Percentiles rank a stretch among this genome's conserved stretches.
Conservation (phyloP, 164 flowering plant species). For the Piper betle region DNA sequence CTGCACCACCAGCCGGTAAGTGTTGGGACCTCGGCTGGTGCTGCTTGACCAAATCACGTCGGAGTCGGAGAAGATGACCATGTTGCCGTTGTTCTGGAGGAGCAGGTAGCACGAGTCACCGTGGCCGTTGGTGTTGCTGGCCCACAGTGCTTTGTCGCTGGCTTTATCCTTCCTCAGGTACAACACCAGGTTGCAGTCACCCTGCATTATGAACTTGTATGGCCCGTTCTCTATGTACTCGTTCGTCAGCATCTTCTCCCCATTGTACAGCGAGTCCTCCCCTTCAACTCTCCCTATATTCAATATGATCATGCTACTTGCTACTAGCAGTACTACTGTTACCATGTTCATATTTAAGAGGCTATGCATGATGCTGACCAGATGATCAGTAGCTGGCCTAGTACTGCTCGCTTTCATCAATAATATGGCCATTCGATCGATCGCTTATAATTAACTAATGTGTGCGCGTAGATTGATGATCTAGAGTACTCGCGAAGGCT, state of each 20-base stretch:
- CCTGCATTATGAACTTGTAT: constrained; percentile 23
- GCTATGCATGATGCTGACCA: too few species aligned
- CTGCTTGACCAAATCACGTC: constrained; percentile 21
- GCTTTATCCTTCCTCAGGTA: constrained; percentile 10
- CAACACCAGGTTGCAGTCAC: constrained; percentile 22
- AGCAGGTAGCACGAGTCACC: constrained; percentile 11
- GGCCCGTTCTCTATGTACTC: constrained; percentile 22
- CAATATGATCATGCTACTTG: too few species aligned
- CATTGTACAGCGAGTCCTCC: constrained; percentile 19
- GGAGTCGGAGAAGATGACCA: constrained; percentile 16
- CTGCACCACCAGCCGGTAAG: constrained; percentile 16
- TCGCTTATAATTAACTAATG: too few species aligned
- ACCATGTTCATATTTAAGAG: too few species aligned
- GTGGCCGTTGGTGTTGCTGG: constrained; percentile 10
- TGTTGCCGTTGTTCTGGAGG: constrained; percentile 23
- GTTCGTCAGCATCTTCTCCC: constrained; percentile 16
- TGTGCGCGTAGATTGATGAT: too few species aligned
- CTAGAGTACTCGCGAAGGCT: too few species aligned
- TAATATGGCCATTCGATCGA: too few species aligned
- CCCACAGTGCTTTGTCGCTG: constrained; percentile 15
- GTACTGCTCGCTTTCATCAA: too few species aligned
- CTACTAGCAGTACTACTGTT: too few species aligned
- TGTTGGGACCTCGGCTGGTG: constrained; percentile 13
- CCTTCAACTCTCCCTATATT: too few species aligned
- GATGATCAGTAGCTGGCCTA: too few species aligned